Conservation (phyloP, 2,329 filamentous ascomycete genomes). For the Penicillium aurantiogriseum region DNA sequence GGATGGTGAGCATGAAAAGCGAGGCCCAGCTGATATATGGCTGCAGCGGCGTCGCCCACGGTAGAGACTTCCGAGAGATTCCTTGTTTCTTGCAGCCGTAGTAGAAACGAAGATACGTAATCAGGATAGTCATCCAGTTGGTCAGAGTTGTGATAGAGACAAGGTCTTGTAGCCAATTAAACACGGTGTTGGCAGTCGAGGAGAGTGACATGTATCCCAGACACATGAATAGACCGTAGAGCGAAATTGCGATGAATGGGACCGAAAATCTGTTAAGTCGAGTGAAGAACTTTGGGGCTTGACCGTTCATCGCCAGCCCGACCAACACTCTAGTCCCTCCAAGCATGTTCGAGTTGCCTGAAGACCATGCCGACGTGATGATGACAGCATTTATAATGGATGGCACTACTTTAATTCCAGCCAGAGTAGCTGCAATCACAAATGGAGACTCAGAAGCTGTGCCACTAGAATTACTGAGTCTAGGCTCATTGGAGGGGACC, state of each 20-base stretch:
- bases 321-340: conserved; percentile 5
- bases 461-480: conserved; percentile 1
- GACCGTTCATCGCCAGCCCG: conserved; percentile 6
- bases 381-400: conserved; percentile 15
- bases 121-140: not conserved
- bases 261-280: conserved; percentile 8
- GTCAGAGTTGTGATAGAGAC: conserved; percentile 1
- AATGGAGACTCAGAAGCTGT: conserved; percentile 9
- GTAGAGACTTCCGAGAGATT: not conserved
- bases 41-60: not conserved
- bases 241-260: conserved; percentile 1
- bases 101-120: conserved; percentile 2
- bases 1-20: not conserved
- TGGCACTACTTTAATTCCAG: conserved; percentile 6
- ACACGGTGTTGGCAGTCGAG: conserved; percentile 2
- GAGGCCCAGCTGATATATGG: conserved; percentile 1
- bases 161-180: conserved; percentile 7
- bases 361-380: conserved; percentile 9
- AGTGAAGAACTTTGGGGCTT: conserved; percentile 9
- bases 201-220: conserved; percentile 7
- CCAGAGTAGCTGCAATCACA: conserved; percentile 7
- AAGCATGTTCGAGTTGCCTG: conserved; percentile 8
- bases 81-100: conserved; percentile 1
- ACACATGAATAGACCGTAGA: conserved; percentile 2
- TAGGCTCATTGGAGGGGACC: conserved; percentile 7